phyloP scores from a whole-genome alignment of 2,329 filamentous ascomycete species.

The Microcyclospora pomicola region DNA sequence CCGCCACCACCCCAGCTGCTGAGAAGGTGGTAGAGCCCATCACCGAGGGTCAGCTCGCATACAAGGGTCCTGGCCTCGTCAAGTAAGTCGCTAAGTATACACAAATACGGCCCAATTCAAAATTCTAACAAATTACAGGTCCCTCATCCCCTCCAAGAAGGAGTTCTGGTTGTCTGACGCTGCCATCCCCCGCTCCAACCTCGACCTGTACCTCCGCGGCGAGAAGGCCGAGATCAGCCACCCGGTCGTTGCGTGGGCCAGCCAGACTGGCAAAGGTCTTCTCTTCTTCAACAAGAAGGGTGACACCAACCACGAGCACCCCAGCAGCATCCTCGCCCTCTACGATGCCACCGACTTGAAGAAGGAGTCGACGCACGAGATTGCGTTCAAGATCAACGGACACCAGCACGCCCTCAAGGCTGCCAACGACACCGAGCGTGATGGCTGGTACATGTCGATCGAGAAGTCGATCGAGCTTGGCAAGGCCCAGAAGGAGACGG shows the following conservation, averaged over 20 bases:
- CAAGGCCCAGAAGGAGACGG: constrained; percentile 60
- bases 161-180: constrained; percentile 60
- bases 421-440: constrained; percentile 57
- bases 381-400: constrained; percentile 70
- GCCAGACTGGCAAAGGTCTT: constrained; percentile 87
- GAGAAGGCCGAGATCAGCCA: constrained; percentile 75
- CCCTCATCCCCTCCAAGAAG: constrained; percentile 81
- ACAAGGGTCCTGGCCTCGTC: constrained; percentile 80
- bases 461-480: constrained; percentile 74
- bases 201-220: constrained; percentile 65
- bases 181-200: constrained; percentile 57
- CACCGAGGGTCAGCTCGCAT: constrained; percentile 71
- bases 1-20: constrained; percentile 25
- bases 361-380: constrained; percentile 65
- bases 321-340: constrained; percentile 55
- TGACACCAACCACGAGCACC: constrained; percentile 60
- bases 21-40: constrained; percentile 49
- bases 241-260: constrained; percentile 75
- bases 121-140: constrained; percentile 38
- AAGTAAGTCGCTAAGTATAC: constrained; percentile 52
- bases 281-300: constrained; percentile 79
- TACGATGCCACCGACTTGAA: constrained; percentile 57
- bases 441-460: constrained; percentile 79
- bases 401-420: constrained; percentile 96
- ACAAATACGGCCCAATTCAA: neutral